Evolutionary conservation across 176 grass and related monocot species (phyloP), one percentile per base, ranked within the genome.

Genomic region (Microstegium vimineum): DNA sequence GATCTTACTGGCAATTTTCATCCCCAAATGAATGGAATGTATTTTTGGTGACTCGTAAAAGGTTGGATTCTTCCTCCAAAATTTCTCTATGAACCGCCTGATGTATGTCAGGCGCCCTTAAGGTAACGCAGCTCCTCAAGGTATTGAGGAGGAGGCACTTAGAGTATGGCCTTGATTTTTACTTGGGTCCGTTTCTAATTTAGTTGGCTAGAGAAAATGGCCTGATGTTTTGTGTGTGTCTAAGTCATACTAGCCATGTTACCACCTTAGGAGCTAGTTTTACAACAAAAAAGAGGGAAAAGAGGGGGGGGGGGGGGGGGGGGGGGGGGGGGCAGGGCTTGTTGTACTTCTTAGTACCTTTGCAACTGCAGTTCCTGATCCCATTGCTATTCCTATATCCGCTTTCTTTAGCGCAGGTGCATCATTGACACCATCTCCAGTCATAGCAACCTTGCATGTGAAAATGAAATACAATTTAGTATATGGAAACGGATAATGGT

Each of bases 401-500:
- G 96, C 96, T 88, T 93, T 99, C 87, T 99, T 99, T 77, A 99
- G 71, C 1, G 96, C 96, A 90, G 96, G 96, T 54, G 96, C 96
- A 92, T 99, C 96, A 87, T 99, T 99, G 63, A 99, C 96, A n/a
- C 96, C 96, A 92, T 99, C 96, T 79, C 96, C 96, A 69, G 96
- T 99, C 96, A 99, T 99, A 71, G 96, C 96, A 85, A 99, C 96
- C 96, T 98, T 89, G 52, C 69, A 86, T 20, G 66, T 14, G 65
- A 42, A n/a, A 75, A 43, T 11, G 81, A 61, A 38, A 38, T 27
- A 83, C 37, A 80, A 56, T 18, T 66, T 51, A 80, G 13, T 6
- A 33, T 66, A 82, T n/a, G 57, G 16, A 47, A 79, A 79, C 34
- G 1, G 31, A 26, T 52, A 49, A 51, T 67, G 42, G 45, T 49